A percentile compares a stretch with the other conserved stretches of the same genome.
Conservation (phyloP, 257 asterid genomes). For the Lithospermum erythrorhizon region DNA sequence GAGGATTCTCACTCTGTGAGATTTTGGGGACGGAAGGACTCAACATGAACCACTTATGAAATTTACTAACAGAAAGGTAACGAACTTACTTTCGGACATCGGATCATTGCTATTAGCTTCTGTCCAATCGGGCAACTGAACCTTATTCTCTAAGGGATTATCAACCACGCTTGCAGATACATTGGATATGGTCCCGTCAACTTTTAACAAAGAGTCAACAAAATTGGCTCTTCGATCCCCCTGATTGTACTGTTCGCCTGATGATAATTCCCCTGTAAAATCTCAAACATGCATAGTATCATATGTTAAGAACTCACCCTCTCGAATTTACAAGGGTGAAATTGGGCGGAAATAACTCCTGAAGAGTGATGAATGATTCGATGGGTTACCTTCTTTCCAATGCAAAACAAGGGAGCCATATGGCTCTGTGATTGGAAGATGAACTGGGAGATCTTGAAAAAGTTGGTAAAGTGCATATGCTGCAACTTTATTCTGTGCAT, state of each 20-base stretch:
- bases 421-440: conserved; percentile 72
- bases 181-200: conserved; percentile 25
- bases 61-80: not conserved
- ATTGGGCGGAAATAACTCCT: not conserved
- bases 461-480: conserved; percentile 77
- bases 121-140: conserved; percentile 22
- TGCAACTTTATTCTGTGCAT: conserved; percentile 87
- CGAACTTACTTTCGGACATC: conserved; percentile 19
- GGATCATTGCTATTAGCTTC: conserved; percentile 15
- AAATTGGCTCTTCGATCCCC: conserved; percentile 73
- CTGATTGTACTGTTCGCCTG: conserved; percentile 32
- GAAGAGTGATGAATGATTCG: not conserved
- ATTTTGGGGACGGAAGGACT: not conserved
- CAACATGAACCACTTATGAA: not conserved
- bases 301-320: not conserved
- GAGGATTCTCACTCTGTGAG: not conserved
- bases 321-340: not conserved
- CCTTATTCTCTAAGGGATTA: conserved; percentile 30
- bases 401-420: conserved; percentile 63
- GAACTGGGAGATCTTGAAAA: conserved; percentile 84
- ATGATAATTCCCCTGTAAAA: conserved; percentile 43
- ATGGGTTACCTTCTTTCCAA: conserved; percentile 68
- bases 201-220: conserved; percentile 60
- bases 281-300: not conserved
- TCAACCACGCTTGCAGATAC: conserved; percentile 24